Evolutionary conservation across 306 rosid species (phyloP).

Genomic region (Sphenostylis stenocarpa): DNA sequence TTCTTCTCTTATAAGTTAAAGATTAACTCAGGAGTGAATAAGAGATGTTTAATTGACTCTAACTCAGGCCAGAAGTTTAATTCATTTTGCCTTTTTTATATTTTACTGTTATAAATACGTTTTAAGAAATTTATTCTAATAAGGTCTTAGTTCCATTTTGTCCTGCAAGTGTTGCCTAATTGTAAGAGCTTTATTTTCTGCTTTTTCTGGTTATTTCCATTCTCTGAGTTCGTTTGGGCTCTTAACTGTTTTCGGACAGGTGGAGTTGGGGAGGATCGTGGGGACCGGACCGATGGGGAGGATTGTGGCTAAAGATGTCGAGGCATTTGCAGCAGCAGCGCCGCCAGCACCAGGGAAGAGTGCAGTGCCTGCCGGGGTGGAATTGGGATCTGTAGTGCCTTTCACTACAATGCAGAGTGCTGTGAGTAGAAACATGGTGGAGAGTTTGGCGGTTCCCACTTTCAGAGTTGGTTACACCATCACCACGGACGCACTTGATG

Average conservation of each 20-base stretch:
- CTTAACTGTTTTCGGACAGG: background rate
- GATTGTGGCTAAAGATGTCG: slow-evolving; percentile 92
- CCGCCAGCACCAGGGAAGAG: background rate
- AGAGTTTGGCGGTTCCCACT: slow-evolving; percentile 81
- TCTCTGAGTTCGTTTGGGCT: background rate
- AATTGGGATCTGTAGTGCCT: slow-evolving; percentile 86
- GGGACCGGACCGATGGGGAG: slow-evolving; percentile 92
- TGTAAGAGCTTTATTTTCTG: background rate
- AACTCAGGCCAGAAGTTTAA: background rate
- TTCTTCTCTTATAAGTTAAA: background rate
- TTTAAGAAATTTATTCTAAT: background rate
- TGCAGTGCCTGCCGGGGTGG: slow-evolving; percentile 43
- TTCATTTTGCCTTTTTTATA: background rate
- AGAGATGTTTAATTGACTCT: background rate
- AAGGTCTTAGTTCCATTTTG: background rate
- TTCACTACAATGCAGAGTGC: slow-evolving; percentile 97
- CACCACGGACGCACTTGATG: slow-evolving; percentile 82
- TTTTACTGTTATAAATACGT: background rate
- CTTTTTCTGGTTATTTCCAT: background rate
- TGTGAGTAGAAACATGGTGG: slow-evolving; percentile 88
- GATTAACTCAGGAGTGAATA: too few relatives aligned
- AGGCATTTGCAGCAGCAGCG: slow-evolving; percentile 41
- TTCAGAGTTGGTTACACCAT: slow-evolving; percentile 95
- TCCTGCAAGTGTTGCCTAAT: background rate
- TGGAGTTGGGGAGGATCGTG: slow-evolving; percentile 61